Evolutionary conservation across 192 early-diverging fungal genomes (phyloP).

Genomic region (Mortierella claussenii): DNA sequence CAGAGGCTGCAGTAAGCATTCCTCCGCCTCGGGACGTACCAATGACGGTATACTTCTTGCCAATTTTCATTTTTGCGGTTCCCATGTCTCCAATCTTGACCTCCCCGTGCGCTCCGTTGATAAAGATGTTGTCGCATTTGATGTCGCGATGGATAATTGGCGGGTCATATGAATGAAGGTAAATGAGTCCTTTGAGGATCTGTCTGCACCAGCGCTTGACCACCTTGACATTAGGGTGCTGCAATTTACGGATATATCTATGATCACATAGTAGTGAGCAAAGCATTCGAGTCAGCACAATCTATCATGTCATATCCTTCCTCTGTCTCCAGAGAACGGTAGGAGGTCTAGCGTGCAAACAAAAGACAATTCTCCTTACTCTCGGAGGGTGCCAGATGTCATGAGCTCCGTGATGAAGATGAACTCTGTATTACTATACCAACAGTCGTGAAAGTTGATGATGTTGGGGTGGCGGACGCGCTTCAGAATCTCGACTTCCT

Average conservation of each 20-base stretch:
- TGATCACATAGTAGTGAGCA: background rate
- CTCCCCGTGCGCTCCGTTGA: slow-evolving; percentile 85
- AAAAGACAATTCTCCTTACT: slow-evolving; percentile 69
- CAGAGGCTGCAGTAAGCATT: too few species aligned
- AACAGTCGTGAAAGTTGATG: slow-evolving; percentile 82
- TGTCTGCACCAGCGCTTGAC: slow-evolving; percentile 84
- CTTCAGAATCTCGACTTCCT: slow-evolving; percentile 84
- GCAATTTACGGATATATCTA: slow-evolving; percentile 77
- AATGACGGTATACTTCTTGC: slow-evolving; percentile 87
- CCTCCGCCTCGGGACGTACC: too few species aligned
- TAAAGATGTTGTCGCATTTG: slow-evolving; percentile 89
- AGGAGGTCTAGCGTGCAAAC: too few species aligned
- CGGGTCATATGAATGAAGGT: slow-evolving; percentile 80
- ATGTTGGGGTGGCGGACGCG: slow-evolving; percentile 85
- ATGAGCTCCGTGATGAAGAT: slow-evolving; percentile 87
- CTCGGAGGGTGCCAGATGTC: slow-evolving; percentile 84
- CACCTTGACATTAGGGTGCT: slow-evolving; percentile 77
- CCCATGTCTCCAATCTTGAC: slow-evolving; percentile 90
- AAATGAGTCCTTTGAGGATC: slow-evolving; percentile 80
- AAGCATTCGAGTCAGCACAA: background rate
- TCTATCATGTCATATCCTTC: too few species aligned
- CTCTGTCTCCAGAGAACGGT: too few species aligned
- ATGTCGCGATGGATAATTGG: slow-evolving; percentile 87
- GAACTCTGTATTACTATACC: slow-evolving; percentile 78
- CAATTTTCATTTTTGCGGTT: slow-evolving; percentile 86